Conservation (phyloP, 129 eudicot species). For the Silybum marianum region DNA sequence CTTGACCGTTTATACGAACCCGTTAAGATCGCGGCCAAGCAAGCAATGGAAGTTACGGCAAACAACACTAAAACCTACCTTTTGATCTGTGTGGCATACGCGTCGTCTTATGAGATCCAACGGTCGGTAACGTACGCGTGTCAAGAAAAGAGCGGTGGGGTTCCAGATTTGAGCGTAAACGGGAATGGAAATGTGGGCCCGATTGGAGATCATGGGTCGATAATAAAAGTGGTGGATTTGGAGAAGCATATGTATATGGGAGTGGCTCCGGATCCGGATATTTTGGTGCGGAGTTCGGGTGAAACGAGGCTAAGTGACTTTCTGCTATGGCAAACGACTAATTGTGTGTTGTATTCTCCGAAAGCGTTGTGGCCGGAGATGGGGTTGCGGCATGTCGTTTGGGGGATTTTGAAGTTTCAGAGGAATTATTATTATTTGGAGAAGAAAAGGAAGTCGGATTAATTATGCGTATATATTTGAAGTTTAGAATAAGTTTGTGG, state of each 20-base stretch:
- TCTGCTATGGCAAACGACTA: conserved; percentile 53
- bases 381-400: conserved; percentile 43
- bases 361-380: conserved; percentile 63
- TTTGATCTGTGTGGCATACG: conserved; percentile 47
- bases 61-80: conserved; percentile 36
- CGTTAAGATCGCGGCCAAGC: conserved; percentile 49
- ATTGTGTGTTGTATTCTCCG: conserved; percentile 48
- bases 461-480: not conserved
- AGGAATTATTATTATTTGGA: conserved; percentile 34
- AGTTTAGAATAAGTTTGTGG: not conserved
- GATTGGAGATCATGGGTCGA: not conserved
- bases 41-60: conserved; percentile 47
- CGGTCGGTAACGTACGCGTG: conserved; percentile 48
- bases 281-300: conserved; percentile 51
- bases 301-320: conserved; percentile 66
- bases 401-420: conserved; percentile 41
- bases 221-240: conserved; percentile 35
- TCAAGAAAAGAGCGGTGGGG: conserved; percentile 25
- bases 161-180: conserved; percentile 4
- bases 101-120: conserved; percentile 53
- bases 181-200: conserved; percentile 17
- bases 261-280: conserved; percentile 48
- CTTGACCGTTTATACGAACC: conserved; percentile 38
- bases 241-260: conserved; percentile 51
- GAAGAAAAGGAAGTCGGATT: conserved; percentile 31